Base-by-base conservation (phyloP, 306 rosid genomes). In the Pyrus bretschneideri region DNA sequence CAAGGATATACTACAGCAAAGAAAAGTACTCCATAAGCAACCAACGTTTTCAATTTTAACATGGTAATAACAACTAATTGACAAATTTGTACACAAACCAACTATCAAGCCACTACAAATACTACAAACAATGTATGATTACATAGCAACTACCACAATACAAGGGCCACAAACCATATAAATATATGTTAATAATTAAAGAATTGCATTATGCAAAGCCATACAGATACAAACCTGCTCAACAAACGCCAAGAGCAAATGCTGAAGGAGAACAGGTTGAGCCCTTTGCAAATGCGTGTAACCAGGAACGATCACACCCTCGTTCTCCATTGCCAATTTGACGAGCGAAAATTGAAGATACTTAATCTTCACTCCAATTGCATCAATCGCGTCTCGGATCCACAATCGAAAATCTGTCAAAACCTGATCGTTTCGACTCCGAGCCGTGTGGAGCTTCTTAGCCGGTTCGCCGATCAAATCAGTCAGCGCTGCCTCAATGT, bases 381-480 rank as follows among this genome's bases (percentile, higher is more conserved):
- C 76, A 82, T 95, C 99, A 73, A 95, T 87, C 15, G 99, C 92
- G 73, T 90, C 97, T 4, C 97, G 95, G 73, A 96, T 90, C 97
- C 97, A 95, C 35, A 95, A 76, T 38, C 97, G 88, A 19, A 92
- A 84, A 75, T 92, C 99, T 52, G 99, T 92, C 70, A 78, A 27
- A 35, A 68, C 92, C 80, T 95, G 99, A 85, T 95, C 99, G 9
- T 95, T 95, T 10, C 99, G 83, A 76, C 99, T 95, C 29, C 99
- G 85, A 13, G 99, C 91, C 0, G 99, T 95, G 78, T 95, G 99
- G 0, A 95, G 90, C 87, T 95, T 95, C 89, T 92, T 95, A 1
- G 97, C 97, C 78, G 99, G 96, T 67, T 95, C 99, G 11, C 99
- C 99, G 0, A 92, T 90, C 87, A 92, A 23, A 76, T 95, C 99